A percentile compares a stretch with the other conserved stretches of the same genome.
Evolutionary conservation across 2,329 filamentous ascomycete genomes (phyloP).

Genomic region (Neonectria faginata): DNA sequence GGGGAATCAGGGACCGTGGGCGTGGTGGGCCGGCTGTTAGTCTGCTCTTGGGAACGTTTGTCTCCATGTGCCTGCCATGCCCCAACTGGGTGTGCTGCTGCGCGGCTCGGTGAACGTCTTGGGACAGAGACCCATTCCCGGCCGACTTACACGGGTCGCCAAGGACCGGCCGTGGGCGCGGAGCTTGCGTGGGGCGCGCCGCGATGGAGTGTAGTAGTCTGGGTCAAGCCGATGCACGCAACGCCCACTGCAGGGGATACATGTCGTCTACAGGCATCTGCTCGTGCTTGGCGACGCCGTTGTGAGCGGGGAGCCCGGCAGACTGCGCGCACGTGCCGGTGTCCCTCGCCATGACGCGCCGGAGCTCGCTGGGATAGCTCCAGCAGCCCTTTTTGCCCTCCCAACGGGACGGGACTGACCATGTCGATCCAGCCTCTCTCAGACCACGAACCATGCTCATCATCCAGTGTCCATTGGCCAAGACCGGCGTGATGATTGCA

Average conservation of each 20-base stretch:
- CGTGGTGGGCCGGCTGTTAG: conserved; percentile 21
- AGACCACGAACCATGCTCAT: conserved; percentile 29
- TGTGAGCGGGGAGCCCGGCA: conserved; percentile 30
- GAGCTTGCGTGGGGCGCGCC: conserved; percentile 25
- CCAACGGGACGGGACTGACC: conserved; percentile 36
- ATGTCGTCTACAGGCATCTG: conserved; percentile 2
- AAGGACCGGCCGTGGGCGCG: conserved; percentile 36
- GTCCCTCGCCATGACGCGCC: conserved; percentile 40
- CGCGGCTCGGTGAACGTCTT: conserved; percentile 41
- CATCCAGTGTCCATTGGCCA: conserved; percentile 34
- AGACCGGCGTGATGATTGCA: conserved; percentile 27
- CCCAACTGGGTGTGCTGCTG: conserved; percentile 18
- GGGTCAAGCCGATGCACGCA: conserved; percentile 17
- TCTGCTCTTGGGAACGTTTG: not conserved
- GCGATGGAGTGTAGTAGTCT: conserved; percentile 11
- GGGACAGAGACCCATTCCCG: conserved; percentile 30
- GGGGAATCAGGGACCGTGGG: conserved; percentile 31
- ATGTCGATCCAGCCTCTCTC: conserved; percentile 37
- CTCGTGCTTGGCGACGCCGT: conserved; percentile 32
- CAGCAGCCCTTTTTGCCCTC: conserved; percentile 31
- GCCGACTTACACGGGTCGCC: conserved; percentile 32
- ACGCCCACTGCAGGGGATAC: not conserved
- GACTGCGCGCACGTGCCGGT: conserved; percentile 40
- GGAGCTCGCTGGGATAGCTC: conserved; percentile 27
- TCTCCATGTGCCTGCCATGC: not conserved